Percentiles rank a stretch among this genome's conserved stretches.
Evolutionary conservation across 2,329 filamentous ascomycete species (phyloP).

Genomic region (Exophiala spinifera): DNA sequence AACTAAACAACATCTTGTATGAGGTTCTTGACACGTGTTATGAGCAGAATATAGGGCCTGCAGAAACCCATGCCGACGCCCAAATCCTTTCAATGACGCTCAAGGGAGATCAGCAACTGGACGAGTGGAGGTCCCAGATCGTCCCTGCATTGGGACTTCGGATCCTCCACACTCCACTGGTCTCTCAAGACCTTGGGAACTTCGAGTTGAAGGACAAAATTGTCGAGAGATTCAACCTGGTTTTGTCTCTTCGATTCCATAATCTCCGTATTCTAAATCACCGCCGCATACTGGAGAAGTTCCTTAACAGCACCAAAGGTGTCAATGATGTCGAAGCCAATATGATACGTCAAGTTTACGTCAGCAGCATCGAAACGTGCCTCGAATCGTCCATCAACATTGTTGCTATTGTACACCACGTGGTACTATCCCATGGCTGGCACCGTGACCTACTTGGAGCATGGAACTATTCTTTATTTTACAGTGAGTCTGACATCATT

Average conservation of each 20-base stretch:
- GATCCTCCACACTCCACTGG: slow-evolving; percentile 28
- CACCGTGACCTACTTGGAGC: slow-evolving; percentile 31
- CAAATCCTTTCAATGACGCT: slow-evolving; percentile 38
- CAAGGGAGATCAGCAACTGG: slow-evolving; percentile 40
- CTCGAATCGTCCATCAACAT: slow-evolving; percentile 34
- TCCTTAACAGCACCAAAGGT: slow-evolving; percentile 33
- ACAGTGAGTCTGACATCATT: slow-evolving; percentile 30
- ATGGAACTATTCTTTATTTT: slow-evolving; percentile 37
- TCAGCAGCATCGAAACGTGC: slow-evolving; percentile 35
- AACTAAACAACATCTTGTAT: slow-evolving; percentile 34
- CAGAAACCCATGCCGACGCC: slow-evolving; percentile 26
- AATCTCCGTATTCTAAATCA: slow-evolving; percentile 44
- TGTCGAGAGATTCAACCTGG: slow-evolving; percentile 39
- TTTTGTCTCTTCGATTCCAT: slow-evolving; percentile 44
- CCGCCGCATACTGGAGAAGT: slow-evolving; percentile 40
- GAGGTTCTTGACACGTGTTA: slow-evolving; percentile 43
- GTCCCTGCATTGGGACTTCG: slow-evolving; percentile 32
- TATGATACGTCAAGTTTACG: slow-evolving; percentile 34
- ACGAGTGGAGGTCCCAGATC: slow-evolving; percentile 39
- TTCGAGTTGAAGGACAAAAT: slow-evolving; percentile 13
- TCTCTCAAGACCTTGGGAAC: slow-evolving; percentile 11
- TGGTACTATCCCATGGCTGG: slow-evolving; percentile 25
- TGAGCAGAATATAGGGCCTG: slow-evolving; percentile 44
- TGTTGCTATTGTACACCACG: slow-evolving; percentile 29
- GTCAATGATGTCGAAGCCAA: slow-evolving; percentile 24